Conservation (phyloP, 768 basidiomycete species). For the Suillus weaverae region DNA sequence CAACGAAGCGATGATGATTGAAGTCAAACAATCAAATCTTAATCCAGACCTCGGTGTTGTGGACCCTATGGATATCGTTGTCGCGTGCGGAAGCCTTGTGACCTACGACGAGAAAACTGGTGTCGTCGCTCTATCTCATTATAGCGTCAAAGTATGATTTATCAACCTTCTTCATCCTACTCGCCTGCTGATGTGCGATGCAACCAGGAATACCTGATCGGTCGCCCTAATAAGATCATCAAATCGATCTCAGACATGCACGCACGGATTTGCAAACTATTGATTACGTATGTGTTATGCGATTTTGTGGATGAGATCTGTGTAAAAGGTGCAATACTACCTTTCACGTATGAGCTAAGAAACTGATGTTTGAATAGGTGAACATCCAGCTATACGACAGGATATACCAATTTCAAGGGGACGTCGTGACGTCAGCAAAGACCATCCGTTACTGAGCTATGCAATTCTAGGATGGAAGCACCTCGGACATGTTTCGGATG, state of each 20-base stretch:
- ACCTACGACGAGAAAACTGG: neutral
- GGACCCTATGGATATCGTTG: neutral
- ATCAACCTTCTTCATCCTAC: neutral
- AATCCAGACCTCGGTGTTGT: neutral
- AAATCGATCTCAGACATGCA: neutral
- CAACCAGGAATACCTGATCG: neutral
- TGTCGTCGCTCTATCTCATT: neutral
- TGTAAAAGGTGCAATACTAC: neutral
- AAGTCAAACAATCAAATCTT: neutral
- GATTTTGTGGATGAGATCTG: neutral
- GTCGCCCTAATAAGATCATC: neutral
- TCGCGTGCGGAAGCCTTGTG: constrained; percentile 2
- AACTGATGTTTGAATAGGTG: neutral
- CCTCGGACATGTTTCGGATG: neutral
- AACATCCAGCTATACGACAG: neutral
- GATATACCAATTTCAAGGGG: no score
- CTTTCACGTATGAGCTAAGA: neutral
- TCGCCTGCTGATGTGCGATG: neutral
- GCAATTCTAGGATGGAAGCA: neutral
- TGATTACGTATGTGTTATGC: neutral
- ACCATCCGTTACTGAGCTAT: neutral
- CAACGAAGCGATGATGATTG: constrained; percentile 3
- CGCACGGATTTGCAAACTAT: neutral
- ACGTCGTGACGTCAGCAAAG: neutral
- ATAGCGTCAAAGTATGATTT: constrained; percentile 10